Percentiles rank a stretch among this genome's conserved stretches.
Conservation (phyloP, 2,329 filamentous ascomycete genomes). For the Decorospora gaudefroyi region DNA sequence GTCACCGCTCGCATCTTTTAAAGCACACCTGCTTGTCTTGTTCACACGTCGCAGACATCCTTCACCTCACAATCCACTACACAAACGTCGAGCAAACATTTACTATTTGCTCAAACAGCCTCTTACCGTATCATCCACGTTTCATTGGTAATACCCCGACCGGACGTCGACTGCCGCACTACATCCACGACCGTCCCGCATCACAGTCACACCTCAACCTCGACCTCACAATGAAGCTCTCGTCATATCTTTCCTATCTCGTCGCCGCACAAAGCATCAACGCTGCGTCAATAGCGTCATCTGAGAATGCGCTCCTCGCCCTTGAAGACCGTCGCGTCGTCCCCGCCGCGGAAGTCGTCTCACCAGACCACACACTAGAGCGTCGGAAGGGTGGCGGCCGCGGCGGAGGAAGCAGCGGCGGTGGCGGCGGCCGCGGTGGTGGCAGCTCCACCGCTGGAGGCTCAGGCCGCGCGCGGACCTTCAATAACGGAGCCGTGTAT, state of each 20-base stretch:
- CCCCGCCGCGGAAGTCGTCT: conserved; percentile 28
- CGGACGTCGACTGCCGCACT: conserved; percentile 8
- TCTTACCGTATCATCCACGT: not conserved
- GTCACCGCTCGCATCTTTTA: conserved; percentile 9
- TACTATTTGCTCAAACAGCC: not conserved
- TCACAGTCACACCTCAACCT: conserved; percentile 12
- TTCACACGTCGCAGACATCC: not conserved
- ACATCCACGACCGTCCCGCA: conserved; percentile 1
- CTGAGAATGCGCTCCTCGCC: conserved; percentile 30
- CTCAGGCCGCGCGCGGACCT: conserved; percentile 61
- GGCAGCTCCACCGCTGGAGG: conserved; percentile 56
- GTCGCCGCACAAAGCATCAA: conserved; percentile 29
- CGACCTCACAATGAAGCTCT: conserved; percentile 34
- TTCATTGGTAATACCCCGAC: not conserved
- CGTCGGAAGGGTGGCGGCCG: conserved; percentile 48
- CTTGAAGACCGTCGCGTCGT: conserved; percentile 25
- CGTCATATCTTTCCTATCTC: conserved; percentile 28
- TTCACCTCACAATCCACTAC: conserved; percentile 10
- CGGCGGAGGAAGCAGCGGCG: conserved; percentile 34
- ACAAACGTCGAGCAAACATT: conserved; percentile 8
- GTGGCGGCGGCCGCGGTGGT: conserved; percentile 26
- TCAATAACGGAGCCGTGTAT: conserved; percentile 68
- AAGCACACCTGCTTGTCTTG: conserved; percentile 14
- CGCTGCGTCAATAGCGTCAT: conserved; percentile 37
- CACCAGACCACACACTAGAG: conserved; percentile 42